Base-by-base conservation (phyloP, 768 basidiomycete species). In the Leucosporidium yakuticum region DNA sequence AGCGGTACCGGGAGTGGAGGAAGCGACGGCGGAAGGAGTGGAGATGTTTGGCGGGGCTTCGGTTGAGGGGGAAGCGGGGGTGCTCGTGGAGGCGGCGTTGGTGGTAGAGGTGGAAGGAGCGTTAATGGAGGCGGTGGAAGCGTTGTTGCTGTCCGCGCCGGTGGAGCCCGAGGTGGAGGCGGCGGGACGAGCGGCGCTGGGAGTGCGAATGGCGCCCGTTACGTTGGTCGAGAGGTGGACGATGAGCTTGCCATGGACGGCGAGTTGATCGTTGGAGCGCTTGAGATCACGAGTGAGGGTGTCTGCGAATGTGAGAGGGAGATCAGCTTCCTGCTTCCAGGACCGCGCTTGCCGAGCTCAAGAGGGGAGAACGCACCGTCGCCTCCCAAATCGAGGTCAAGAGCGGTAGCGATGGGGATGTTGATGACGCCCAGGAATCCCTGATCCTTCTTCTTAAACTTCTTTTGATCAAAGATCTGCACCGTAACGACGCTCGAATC, bases 381-480 rank as follows among this genome's bases (percentile, higher is more conserved):
- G 23, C 91, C 90, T 59, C 89, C 93, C 25, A 94, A 79, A 69
- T 95, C 91, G 65, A 98, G 83, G 79, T 98, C 96, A 54, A 97
- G 81, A 29, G 88, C 88, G 79, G 93, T 90, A 77, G 87, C 85
- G 69, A 98, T 91, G 73, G 88, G 85, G 72, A 98, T 84, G 78
- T 99, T 99, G 74, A 98, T 94, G 20, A 98, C 95, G 47, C 96
- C 96, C 63, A 99, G 82, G 80, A 99, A 99, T 2, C 96, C 96
- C 78, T 98, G 96, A 78, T 99, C 96, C 76, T 88, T 87, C 80
- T 90, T 85, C 83, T 99, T 99, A 83, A 98, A 98, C 81, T 99
- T 99, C 79, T 92, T 87, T 80, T 98, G 95, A 80, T 99, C 96
- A 74, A 98, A 98, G 75, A 98, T 96, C 80, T 99, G 96, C 1